A percentile compares a stretch with the other conserved stretches of the same genome.
These are phyloP conservation scores for Scenedesmus sp. DNA, from an alignment of 163 green algal genomes.

Conservation along the genomic window DNA sequence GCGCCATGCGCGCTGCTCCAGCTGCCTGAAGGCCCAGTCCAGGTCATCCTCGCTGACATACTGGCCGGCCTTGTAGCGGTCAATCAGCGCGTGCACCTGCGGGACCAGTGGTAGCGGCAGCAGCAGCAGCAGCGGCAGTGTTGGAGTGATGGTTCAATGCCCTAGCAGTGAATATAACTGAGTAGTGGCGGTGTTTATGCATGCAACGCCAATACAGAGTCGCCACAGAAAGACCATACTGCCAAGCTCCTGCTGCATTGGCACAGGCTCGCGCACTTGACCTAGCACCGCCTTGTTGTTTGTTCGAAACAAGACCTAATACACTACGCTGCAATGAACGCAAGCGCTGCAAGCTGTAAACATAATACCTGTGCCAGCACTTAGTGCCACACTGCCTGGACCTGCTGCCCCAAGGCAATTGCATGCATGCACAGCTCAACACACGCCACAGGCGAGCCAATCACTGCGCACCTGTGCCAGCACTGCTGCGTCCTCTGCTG, in stretches of 20 bases:
- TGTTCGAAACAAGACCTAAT: too few species aligned
- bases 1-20: slow-evolving; percentile 34
- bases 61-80: slow-evolving; percentile 40
- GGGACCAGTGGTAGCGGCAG: slow-evolving; percentile 18
- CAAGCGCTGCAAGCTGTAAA: too few species aligned
- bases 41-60: slow-evolving; percentile 49
- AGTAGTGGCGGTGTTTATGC: too few species aligned
- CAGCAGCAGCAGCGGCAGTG: background rate
- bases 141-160: background rate
- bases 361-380: background rate
- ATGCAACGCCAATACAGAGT: too few species aligned
- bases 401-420: background rate
- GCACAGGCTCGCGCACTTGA: too few species aligned
- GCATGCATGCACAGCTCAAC: background rate
- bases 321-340: too few species aligned
- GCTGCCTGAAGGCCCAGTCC: slow-evolving; percentile 49
- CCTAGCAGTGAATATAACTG: background rate
- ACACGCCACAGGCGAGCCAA: background rate
- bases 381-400: background rate
- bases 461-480: slow-evolving; percentile 13
- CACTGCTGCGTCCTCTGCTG: slow-evolving; percentile 39
- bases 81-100: slow-evolving; percentile 44
- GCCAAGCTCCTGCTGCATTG: too few species aligned
- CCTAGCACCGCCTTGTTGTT: too few species aligned
- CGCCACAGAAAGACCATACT: too few species aligned